These are phyloP conservation scores for Pseudotsuga menziesii DNA, from an alignment of 75 land plant species.

Conservation along the genomic window DNA sequence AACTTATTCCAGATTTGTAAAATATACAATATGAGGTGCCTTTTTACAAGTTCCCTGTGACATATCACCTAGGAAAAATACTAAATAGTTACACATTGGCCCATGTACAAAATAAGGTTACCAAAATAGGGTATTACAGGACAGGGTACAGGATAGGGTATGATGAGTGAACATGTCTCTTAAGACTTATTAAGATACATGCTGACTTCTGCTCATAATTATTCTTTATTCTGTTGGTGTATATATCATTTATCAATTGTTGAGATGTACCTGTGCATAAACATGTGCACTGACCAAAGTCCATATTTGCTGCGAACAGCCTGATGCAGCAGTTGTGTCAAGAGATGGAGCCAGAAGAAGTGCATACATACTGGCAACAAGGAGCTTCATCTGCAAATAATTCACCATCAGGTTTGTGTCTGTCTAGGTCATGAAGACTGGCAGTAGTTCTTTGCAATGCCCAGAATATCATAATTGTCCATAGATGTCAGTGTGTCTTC, in stretches of 20 bases:
- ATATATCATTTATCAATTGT: not conserved
- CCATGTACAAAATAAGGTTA: too few species aligned
- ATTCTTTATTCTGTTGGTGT: not conserved
- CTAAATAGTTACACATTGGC: too few species aligned
- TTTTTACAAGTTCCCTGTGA: too few species aligned
- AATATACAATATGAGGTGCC: too few species aligned
- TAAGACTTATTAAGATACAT: too few species aligned
- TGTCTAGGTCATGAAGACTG: conserved; percentile 6
- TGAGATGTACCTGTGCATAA: not conserved
- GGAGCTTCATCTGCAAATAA: conserved; percentile 21
- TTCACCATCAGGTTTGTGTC: conserved; percentile 31
- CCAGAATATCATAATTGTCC: not conserved
- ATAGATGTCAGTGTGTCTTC: not conserved
- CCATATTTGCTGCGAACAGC: conserved; percentile 28
- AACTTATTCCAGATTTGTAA: too few species aligned
- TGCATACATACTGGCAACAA: conserved; percentile 25
- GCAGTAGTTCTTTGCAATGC: not conserved
- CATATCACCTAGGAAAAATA: too few species aligned
- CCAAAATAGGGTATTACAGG: too few species aligned
- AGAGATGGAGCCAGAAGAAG: conserved; percentile 45
- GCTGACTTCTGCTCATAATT: not conserved
- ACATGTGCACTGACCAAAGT: not conserved
- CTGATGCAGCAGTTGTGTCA: conserved; percentile 51
- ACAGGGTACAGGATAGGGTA: too few species aligned
- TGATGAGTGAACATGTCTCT: too few species aligned